Percentiles rank a stretch among this genome's conserved stretches.
Evolutionary conservation across 257 asterid species (phyloP).

Genomic region (Nicotiana obtusifolia): DNA sequence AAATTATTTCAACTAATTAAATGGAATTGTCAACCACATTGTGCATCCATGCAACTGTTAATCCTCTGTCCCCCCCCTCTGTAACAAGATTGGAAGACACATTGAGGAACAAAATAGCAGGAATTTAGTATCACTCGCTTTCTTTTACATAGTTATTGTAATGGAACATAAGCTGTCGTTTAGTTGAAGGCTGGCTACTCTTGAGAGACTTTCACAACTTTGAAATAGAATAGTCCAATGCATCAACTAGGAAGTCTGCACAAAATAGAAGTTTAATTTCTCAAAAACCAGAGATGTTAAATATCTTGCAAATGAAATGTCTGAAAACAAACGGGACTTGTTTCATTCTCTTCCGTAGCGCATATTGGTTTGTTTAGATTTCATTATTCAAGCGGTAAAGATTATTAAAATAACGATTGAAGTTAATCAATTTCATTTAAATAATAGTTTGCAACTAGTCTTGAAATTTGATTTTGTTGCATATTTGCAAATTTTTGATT

Average conservation of each 20-base stretch:
- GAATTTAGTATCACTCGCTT: neutral
- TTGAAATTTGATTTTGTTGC: too few relatives aligned
- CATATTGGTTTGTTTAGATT: too few relatives aligned
- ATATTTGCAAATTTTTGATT: neutral
- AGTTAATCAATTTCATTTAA: too few relatives aligned
- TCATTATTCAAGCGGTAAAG: too few relatives aligned
- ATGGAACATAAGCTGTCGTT: neutral
- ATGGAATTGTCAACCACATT: too few relatives aligned
- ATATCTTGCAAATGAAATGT: neutral
- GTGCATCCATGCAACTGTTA: too few relatives aligned
- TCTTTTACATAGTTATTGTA: neutral
- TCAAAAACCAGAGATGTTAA: neutral
- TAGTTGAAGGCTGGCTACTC: slow-evolving; percentile 7
- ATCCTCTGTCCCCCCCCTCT: too few relatives aligned
- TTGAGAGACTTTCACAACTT: slow-evolving; percentile 44
- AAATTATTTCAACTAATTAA: neutral
- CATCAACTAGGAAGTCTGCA: slow-evolving; percentile 91
- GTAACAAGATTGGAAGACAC: neutral
- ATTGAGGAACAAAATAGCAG: neutral
- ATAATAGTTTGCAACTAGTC: too few relatives aligned
- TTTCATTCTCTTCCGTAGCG: too few relatives aligned
- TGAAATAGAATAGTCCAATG: slow-evolving; percentile 67
- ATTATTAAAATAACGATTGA: too few relatives aligned
- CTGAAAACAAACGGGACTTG: neutral
- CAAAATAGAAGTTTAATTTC: neutral